Evolutionary conservation across 345 rosid genomes (phyloP), one percentile per base, ranked within the genome.

Genomic region (Pugionium dolabratum): DNA sequence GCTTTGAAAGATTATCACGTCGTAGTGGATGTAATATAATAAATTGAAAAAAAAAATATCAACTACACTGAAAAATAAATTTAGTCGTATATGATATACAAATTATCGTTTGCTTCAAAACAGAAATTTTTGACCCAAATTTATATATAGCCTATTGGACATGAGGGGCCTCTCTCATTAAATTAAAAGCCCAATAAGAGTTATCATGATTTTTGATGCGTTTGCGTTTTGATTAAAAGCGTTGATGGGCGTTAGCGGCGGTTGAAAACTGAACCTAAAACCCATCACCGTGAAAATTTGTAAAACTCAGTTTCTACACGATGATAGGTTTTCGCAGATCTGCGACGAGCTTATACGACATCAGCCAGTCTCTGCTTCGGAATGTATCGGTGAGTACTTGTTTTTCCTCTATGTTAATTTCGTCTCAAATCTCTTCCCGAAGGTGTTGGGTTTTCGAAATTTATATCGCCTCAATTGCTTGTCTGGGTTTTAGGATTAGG

Each of bases 261-360:
- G 43, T 50, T 59, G 27, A 37, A 27, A 42, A 35, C 28, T 44
- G 74, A 62, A 62, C 54, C 67, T 44, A 36, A 43, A 61, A 70
- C 46, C 67, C 73, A 9, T 11, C 62, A 2, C 45, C 70, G 64
- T 64, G 36, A 18, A 18, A 26, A 45, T 47, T 51, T 40, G 58
- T 35, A 41, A 11, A 53, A 34, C 35, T 26, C 31, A 33, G n/a
- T 54, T 25, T 59, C 45, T 28, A 18, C 18, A 46, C 54, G 73
- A 77, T 77, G 78, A 47, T 77, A 1, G 78, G 81, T 27, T 44
- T 77, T 47, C 81, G 75, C 37, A 62, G 76, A 66, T 76, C 80
- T n/a, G 70, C 72, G 3, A 41, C 76, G 58, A 62, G 61, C 25
- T 68, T 73, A 47, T 69, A 73, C 28, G 80, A 75, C 41, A 42